phyloP scores from a whole-genome alignment of 148 eudicot species.

The Dysphania ambrosioides region DNA sequence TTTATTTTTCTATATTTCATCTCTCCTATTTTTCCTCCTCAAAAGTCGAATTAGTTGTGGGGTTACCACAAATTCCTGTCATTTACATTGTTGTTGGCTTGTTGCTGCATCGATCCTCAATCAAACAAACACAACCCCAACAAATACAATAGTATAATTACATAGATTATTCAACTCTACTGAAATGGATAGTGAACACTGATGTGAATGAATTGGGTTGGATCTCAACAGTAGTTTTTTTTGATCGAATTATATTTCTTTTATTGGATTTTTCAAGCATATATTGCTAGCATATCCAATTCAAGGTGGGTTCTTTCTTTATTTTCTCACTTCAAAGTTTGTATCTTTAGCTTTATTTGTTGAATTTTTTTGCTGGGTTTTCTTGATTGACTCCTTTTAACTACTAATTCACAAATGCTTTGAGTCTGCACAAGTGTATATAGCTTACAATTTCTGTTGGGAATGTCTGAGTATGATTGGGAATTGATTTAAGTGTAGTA shows the following conservation, averaged over 20 bases:
- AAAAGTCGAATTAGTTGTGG: too few species aligned
- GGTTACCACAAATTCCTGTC: conserved; percentile 23
- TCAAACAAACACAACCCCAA: conserved; percentile 6
- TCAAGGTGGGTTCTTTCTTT: conserved; percentile 16
- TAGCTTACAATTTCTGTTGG: too few species aligned
- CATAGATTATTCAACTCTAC: background rate
- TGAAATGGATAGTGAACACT: background rate
- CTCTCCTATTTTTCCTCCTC: too few species aligned
- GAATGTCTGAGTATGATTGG: too few species aligned
- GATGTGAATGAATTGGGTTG: conserved; percentile 13
- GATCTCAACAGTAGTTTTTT: conserved; percentile 22
- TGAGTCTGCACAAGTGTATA: too few species aligned
- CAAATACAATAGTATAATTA: background rate
- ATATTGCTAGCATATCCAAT: conserved; percentile 11
- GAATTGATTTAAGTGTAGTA: too few species aligned
- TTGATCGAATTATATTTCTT: conserved; percentile 1
- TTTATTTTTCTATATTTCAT: too few species aligned
- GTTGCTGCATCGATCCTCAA: background rate
- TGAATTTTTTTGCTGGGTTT: conserved; percentile 5
- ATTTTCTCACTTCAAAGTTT: background rate
- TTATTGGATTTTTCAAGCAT: background rate
- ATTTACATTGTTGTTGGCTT: background rate
- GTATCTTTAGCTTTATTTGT: too few species aligned
- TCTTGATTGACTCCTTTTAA: conserved; percentile 25
- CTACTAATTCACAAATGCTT: conserved; percentile 1